Conservation (phyloP, 345 rosid genomes). For the Laguncularia racemosa region DNA sequence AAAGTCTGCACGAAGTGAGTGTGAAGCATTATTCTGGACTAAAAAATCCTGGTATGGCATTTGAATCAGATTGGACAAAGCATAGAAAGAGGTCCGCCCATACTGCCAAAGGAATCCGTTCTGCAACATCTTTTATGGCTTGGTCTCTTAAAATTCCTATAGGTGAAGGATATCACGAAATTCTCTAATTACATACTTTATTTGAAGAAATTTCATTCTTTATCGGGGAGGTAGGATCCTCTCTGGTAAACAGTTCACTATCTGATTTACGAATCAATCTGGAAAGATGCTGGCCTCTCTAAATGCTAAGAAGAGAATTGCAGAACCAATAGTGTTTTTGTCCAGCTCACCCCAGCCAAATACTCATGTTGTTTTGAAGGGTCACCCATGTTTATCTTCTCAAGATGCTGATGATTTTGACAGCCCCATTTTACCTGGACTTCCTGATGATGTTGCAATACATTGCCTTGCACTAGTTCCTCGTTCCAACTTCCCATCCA, state of each 20-base stretch:
- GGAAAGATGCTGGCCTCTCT: conserved; percentile 38
- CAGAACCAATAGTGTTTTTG: conserved; percentile 30
- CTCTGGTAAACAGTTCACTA: conserved; percentile 10
- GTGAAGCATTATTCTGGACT: conserved; percentile 17
- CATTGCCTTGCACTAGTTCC: conserved; percentile 85
- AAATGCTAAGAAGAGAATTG: conserved; percentile 45
- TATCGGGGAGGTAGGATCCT: conserved; percentile 12
- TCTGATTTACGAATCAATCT: conserved; percentile 7
- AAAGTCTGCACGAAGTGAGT: conserved; percentile 14
- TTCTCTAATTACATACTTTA: conserved; percentile 28
- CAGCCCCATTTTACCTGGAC: conserved; percentile 64
- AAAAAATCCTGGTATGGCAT: conserved; percentile 63
- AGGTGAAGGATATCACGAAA: conserved; percentile 75
- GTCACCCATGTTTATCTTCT: conserved; percentile 25
- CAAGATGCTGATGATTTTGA: conserved; percentile 30
- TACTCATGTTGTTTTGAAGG: conserved; percentile 20
- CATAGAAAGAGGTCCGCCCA: conserved; percentile 43
- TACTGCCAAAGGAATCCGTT: conserved; percentile 48
- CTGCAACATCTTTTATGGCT: conserved; percentile 64
- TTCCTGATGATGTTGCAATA: conserved; percentile 87
- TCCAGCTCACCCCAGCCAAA: conserved; percentile 17
- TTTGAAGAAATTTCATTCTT: conserved; percentile 10
- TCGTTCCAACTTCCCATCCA: conserved; percentile 56
- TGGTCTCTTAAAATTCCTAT: conserved; percentile 78
- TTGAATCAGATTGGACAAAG: conserved; percentile 50